phyloP scores from a whole-genome alignment of 352 stramenopile species.

The Phytophthora citricola region DNA sequence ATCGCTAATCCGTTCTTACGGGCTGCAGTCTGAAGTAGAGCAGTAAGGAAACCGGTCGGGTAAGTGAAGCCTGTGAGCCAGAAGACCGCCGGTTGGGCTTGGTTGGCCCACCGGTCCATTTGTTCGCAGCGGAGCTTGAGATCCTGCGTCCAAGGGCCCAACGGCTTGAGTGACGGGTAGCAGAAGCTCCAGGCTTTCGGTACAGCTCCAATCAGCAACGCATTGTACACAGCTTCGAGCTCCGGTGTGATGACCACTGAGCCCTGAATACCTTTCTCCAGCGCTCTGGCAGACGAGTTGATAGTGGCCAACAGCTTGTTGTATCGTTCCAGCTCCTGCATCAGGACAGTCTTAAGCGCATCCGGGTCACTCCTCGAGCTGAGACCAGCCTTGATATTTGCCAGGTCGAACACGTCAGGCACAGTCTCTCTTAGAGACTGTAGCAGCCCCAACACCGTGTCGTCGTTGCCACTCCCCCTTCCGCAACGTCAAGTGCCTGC shows the following conservation, averaged over 20 bases:
- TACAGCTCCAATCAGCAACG: slow-evolving; percentile 88
- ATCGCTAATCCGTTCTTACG: slow-evolving; percentile 96
- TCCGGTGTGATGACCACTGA: slow-evolving; percentile 96
- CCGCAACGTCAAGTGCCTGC: slow-evolving; percentile 84
- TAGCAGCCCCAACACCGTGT: slow-evolving; percentile 89
- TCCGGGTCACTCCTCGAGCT: slow-evolving; percentile 84
- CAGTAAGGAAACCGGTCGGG: slow-evolving; percentile 95
- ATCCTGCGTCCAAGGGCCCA: slow-evolving; percentile 94
- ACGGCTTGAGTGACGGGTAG: slow-evolving; percentile 95
- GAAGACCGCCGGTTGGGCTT: slow-evolving; percentile 88
- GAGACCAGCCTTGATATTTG: slow-evolving; percentile 77
- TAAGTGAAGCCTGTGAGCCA: slow-evolving; percentile 98
- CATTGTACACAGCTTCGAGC: slow-evolving; percentile 94
- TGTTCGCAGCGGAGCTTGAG: slow-evolving; percentile 91
- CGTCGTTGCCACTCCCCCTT: slow-evolving; percentile 87
- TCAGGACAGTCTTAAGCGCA: slow-evolving; percentile 94
- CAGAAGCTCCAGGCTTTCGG: slow-evolving; percentile 93
- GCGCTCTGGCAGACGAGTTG: slow-evolving; percentile 73
- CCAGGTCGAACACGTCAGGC: slow-evolving; percentile 91
- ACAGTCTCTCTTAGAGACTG: slow-evolving; percentile 89
- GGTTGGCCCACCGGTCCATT: slow-evolving; percentile 91
- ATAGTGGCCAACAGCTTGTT: slow-evolving; percentile 90
- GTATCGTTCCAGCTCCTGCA: slow-evolving; percentile 96
- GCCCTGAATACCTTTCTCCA: slow-evolving; percentile 94
- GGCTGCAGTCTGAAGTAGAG: slow-evolving; percentile 94